Percentiles rank a stretch among this genome's conserved stretches.
These are phyloP conservation scores for Myochromella boudieri DNA, from an alignment of 768 basidiomycete genomes.

Conservation along the genomic window DNA sequence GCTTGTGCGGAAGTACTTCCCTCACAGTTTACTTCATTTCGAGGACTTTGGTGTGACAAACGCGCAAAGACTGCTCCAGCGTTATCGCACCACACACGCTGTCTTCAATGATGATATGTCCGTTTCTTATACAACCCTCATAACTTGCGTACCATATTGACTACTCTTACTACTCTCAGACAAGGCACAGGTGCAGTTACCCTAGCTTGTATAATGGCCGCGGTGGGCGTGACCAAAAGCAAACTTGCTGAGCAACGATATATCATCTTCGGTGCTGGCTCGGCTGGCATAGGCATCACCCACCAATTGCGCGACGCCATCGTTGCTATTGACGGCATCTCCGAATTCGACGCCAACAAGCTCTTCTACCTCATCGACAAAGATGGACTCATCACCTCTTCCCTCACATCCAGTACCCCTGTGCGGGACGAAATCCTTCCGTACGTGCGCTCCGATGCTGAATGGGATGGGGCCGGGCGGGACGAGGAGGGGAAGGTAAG, in stretches of 20 bases:
- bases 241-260: constrained; percentile 74
- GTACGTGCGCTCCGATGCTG: constrained; percentile 58
- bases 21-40: constrained; percentile 71
- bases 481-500: constrained; percentile 42
- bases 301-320: constrained; percentile 78
- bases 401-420: constrained; percentile 37
- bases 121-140: constrained; percentile 6
- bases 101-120: constrained; percentile 89
- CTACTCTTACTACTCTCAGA: constrained; percentile 27
- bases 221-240: constrained; percentile 61
- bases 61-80: constrained; percentile 64
- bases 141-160: background rate
- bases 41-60: constrained; percentile 85
- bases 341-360: constrained; percentile 56
- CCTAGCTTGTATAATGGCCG: constrained; percentile 66
- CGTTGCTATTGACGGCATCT: constrained; percentile 49
- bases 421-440: constrained; percentile 47
- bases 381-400: constrained; percentile 55
- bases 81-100: constrained; percentile 61
- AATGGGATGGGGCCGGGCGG: constrained; percentile 44
- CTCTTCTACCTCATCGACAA: constrained; percentile 76
- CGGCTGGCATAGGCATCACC: constrained; percentile 81
- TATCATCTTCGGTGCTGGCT: constrained; percentile 78
- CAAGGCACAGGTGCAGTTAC: constrained; percentile 81
- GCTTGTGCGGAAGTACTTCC: constrained; percentile 70